Conservation (phyloP, 805 yeast species). For the Schwanniomyces yamadae region DNA sequence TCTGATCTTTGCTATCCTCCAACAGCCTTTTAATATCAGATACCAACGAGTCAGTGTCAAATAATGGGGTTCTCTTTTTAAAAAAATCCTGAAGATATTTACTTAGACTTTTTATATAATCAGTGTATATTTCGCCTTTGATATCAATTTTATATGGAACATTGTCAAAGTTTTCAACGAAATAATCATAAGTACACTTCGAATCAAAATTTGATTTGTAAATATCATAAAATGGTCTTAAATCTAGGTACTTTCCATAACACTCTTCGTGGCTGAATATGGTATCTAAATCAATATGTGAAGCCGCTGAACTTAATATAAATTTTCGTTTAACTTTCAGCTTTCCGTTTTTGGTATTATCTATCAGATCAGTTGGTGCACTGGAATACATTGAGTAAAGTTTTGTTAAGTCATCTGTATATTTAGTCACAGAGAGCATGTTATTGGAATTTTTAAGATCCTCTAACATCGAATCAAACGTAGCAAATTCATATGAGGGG, state of each 20-base stretch:
- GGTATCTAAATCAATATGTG: conserved; percentile 46
- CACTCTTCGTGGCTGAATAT: conserved; percentile 60
- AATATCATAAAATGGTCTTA: conserved; percentile 47
- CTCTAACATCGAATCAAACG: conserved; percentile 13
- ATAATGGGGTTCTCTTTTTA: conserved; percentile 48
- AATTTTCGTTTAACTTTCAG: conserved; percentile 31
- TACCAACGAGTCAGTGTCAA: conserved; percentile 30
- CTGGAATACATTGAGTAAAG: conserved; percentile 26
- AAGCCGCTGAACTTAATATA: conserved; percentile 50
- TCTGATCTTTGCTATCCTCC: neutral
- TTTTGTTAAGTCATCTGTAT: conserved; percentile 12
- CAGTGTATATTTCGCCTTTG: conserved; percentile 32
- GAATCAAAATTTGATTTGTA: conserved; percentile 48
- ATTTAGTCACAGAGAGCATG: conserved; percentile 3
- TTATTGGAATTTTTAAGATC: conserved; percentile 6
- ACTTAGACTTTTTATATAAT: conserved; percentile 46
- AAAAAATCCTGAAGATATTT: conserved; percentile 52
- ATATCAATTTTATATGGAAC: conserved; percentile 26
- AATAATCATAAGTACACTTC: conserved; percentile 47
- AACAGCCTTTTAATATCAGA: conserved; percentile 9
- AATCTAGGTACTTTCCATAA: conserved; percentile 64
- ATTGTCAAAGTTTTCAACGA: conserved; percentile 45
- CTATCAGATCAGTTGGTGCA: conserved; percentile 16
- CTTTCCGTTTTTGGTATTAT: conserved; percentile 12
- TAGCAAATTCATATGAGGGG: conserved; percentile 9